Percentiles rank a stretch among this genome's conserved stretches.
Evolutionary conservation across 1,284 basidiomycete species (phyloP).

Genomic region (Mrakiaceae sp.): DNA sequence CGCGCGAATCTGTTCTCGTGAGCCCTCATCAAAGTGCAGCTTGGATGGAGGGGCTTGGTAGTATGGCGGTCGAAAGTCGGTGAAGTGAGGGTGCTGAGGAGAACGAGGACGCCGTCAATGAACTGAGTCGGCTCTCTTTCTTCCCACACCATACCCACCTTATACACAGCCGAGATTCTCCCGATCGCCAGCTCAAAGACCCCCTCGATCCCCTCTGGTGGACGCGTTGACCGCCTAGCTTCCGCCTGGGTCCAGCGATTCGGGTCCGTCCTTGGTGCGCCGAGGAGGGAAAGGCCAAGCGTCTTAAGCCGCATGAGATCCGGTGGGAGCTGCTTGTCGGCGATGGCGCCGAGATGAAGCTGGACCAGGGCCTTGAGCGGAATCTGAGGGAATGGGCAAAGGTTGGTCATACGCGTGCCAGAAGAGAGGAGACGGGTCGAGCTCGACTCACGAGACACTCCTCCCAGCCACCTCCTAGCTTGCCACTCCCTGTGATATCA

Average conservation of each 20-base stretch:
- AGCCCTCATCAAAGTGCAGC: neutral
- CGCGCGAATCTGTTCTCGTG: neutral
- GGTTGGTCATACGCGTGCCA: neutral
- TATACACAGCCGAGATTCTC: neutral
- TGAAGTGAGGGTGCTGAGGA: neutral
- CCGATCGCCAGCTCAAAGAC: neutral
- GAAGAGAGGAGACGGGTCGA: neutral
- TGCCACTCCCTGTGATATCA: slow-evolving; percentile 10
- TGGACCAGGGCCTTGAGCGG: neutral
- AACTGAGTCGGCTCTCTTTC: neutral
- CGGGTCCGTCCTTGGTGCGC: neutral
- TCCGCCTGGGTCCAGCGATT: neutral
- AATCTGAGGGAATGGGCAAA: neutral
- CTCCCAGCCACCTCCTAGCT: slow-evolving; percentile 14
- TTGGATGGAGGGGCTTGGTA: neutral
- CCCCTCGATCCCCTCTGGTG: neutral
- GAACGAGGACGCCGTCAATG: neutral
- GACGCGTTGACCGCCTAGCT: neutral
- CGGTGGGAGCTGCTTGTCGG: neutral
- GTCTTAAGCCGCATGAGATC: neutral
- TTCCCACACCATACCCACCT: neutral
- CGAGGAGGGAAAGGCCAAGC: slow-evolving; percentile 15
- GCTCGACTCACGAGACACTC: slow-evolving; percentile 12
- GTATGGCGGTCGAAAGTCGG: neutral
- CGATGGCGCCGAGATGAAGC: neutral